Percentiles rank a stretch among this genome's conserved stretches.
phyloP scores from a whole-genome alignment of 208 protist species.

The Trypanosoma mega region DNA sequence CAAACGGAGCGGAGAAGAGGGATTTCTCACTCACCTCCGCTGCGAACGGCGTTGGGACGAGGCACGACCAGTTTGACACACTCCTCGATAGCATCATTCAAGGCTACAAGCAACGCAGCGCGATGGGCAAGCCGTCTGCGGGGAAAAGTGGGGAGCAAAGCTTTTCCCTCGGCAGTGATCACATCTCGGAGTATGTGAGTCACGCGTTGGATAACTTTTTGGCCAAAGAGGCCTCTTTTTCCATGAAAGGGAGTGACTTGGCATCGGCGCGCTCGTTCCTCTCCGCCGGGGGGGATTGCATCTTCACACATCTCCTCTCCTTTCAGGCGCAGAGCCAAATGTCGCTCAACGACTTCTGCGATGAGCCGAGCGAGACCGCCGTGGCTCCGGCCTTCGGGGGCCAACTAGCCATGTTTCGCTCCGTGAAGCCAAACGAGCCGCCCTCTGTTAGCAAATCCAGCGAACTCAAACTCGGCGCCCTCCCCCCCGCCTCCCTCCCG shows the following conservation, averaged over 20 bases:
- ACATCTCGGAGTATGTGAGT: conserved; percentile 12
- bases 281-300: background rate
- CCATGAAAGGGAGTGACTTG: background rate
- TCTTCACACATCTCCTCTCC: conserved; percentile 9
- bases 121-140: background rate
- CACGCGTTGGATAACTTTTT: conserved; percentile 13
- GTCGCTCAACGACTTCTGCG: background rate
- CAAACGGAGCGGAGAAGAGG: no score
- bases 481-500: no score
- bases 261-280: conserved; percentile 3
- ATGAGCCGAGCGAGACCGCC: conserved; percentile 6
- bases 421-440: background rate
- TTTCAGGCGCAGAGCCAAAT: conserved; percentile 13
- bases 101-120: conserved; percentile 5
- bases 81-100: conserved; percentile 9
- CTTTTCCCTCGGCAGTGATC: no score
- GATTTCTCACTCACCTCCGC: background rate
- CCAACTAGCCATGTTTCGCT: conserved; percentile 1
- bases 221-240: conserved; percentile 17
- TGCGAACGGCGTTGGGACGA: background rate
- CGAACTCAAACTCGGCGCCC: no score
- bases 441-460: conserved; percentile 6
- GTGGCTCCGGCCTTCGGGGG: background rate
- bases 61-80: conserved; percentile 16
- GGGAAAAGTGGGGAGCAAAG: background rate